Evolutionary conservation across 345 rosid genomes (phyloP).

Genomic region (Lumnitzera racemosa): DNA sequence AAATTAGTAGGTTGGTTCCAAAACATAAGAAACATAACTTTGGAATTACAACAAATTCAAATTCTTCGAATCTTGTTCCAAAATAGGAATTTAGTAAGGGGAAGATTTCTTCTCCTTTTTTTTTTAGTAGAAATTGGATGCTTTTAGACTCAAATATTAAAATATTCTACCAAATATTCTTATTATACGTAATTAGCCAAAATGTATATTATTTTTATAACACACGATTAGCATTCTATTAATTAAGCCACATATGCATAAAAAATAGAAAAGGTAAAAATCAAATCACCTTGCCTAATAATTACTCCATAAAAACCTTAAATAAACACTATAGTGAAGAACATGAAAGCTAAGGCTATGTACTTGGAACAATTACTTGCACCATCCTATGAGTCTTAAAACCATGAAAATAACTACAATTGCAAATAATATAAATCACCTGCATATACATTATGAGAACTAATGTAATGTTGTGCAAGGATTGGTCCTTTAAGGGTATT

Average conservation of each 20-base stretch:
- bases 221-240: not conserved
- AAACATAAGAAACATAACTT: too few species aligned
- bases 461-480: conserved; percentile 65
- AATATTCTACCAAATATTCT: too few species aligned
- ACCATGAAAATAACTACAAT: conserved; percentile 25
- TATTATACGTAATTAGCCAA: too few species aligned
- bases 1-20: too few species aligned
- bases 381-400: conserved; percentile 3
- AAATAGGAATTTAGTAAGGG: too few species aligned
- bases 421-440: conserved; percentile 74
- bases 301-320: conserved; percentile 34
- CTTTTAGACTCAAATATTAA: too few species aligned
- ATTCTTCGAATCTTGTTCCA: too few species aligned
- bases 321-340: conserved; percentile 30
- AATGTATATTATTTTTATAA: too few species aligned
- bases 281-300: conserved; percentile 35
- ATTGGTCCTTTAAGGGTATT: conserved; percentile 62
- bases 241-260: not conserved
- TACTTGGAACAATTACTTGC: conserved; percentile 34
- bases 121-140: too few species aligned
- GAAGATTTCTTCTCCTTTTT: too few species aligned
- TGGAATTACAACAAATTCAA: too few species aligned
- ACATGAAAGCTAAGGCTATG: conserved; percentile 43
- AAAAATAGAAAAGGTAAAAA: not conserved
- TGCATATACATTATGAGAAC: conserved; percentile 38